phyloP scores from a whole-genome alignment of 352 stramenopile genomes.

The Phytophthora cryptogea region DNA sequence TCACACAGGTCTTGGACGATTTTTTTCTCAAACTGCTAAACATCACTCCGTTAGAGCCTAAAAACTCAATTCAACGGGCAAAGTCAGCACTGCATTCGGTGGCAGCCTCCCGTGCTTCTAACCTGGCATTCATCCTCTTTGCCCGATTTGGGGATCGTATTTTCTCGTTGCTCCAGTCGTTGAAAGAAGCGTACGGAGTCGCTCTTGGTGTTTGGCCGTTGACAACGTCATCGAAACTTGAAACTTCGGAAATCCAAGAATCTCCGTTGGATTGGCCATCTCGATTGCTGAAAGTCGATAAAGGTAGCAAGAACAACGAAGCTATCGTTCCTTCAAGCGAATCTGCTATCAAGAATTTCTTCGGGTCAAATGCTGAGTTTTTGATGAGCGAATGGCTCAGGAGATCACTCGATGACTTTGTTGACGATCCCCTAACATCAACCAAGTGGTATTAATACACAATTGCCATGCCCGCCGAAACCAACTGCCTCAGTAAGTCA shows the following conservation, averaged over 20 bases:
- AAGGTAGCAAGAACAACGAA: not conserved
- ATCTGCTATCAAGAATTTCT: constrained; percentile 13
- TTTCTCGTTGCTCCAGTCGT: constrained; percentile 23
- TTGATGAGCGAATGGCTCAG: constrained; percentile 32
- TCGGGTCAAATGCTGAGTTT: constrained; percentile 24
- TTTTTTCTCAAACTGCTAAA: constrained; percentile 34
- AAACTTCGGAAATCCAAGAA: not conserved
- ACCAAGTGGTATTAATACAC: constrained; percentile 19
- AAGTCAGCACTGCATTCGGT: constrained; percentile 32
- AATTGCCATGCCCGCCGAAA: constrained; percentile 18
- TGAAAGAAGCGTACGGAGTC: constrained; percentile 22
- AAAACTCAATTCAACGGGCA: constrained; percentile 31
- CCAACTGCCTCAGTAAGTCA: constrained; percentile 13
- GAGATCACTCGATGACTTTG: constrained; percentile 21
- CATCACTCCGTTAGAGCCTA: constrained; percentile 11
- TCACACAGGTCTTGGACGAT: constrained; percentile 30
- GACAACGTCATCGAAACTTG: not conserved
- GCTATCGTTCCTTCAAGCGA: not conserved
- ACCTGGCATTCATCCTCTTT: constrained; percentile 39
- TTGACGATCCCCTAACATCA: not conserved
- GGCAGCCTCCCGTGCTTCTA: constrained; percentile 11
- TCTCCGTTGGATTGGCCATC: constrained; percentile 14
- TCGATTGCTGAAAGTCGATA: not conserved
- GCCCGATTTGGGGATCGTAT: constrained; percentile 38
- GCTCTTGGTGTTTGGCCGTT: not conserved